Percentiles rank a stretch among this genome's conserved stretches.
These are phyloP conservation scores for Fistulinella cinereoalba DNA, from an alignment of 1,284 basidiomycete genomes.

Conservation along the genomic window DNA sequence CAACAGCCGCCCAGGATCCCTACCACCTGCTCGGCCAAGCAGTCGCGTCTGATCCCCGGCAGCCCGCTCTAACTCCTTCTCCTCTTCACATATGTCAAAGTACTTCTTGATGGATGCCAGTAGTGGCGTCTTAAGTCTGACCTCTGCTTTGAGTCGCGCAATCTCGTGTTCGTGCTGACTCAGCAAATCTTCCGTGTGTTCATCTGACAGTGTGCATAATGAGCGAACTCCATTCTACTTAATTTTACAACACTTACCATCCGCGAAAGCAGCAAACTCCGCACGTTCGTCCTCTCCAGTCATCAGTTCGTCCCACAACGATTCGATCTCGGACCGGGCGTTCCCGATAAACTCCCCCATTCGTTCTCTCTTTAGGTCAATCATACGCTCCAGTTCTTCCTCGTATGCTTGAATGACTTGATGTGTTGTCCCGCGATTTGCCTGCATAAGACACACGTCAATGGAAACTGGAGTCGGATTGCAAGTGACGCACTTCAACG, in stretches of 20 bases:
- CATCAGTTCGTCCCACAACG: slow-evolving; percentile 86
- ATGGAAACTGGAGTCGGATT: not conserved
- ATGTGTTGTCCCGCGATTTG: slow-evolving; percentile 72
- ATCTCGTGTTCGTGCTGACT: slow-evolving; percentile 89
- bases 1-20: slow-evolving; percentile 76
- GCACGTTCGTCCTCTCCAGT: slow-evolving; percentile 78
- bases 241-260: slow-evolving; percentile 53
- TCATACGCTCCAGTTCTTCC: slow-evolving; percentile 86
- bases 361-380: slow-evolving; percentile 82
- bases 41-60: slow-evolving; percentile 78
- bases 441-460: slow-evolving; percentile 16
- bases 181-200: slow-evolving; percentile 86
- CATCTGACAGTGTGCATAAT: slow-evolving; percentile 58
- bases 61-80: slow-evolving; percentile 81
- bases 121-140: slow-evolving; percentile 72
- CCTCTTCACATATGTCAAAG: slow-evolving; percentile 87
- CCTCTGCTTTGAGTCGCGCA: slow-evolving; percentile 75
- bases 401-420: slow-evolving; percentile 79
- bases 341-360: slow-evolving; percentile 85
- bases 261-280: slow-evolving; percentile 77
- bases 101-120: slow-evolving; percentile 83
- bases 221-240: not conserved
- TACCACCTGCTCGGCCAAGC: slow-evolving; percentile 62
- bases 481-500: slow-evolving; percentile 52
- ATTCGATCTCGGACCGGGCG: slow-evolving; percentile 79